Conservation (phyloP, 192 early-diverging fungal genomes). For the Allomyces arbusculus region DNA sequence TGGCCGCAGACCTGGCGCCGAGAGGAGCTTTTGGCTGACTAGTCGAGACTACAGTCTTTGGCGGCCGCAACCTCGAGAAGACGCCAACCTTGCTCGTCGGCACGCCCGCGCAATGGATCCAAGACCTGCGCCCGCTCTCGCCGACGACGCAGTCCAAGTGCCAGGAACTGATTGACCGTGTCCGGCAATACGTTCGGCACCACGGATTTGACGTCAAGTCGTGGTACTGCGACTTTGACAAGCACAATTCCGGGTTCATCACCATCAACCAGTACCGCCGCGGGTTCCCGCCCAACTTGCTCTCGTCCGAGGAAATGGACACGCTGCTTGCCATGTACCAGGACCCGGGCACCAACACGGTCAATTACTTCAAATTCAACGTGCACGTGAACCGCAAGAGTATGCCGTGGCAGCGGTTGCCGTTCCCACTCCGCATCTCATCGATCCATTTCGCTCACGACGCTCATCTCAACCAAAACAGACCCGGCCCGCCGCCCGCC, state of each 20-base stretch:
- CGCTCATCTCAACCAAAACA: no score
- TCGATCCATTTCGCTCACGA: no score
- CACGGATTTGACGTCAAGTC: constrained; percentile 31
- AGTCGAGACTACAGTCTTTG: constrained; percentile 10
- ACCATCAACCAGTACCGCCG: constrained; percentile 32
- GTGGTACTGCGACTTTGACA: constrained; percentile 40
- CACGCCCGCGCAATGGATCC: neutral
- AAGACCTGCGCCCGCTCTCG: constrained; percentile 5
- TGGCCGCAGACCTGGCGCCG: no score
- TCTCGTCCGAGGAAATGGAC: constrained; percentile 24
- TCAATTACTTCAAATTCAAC: constrained; percentile 41
- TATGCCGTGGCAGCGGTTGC: neutral
- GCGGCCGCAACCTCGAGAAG: constrained; percentile 15
- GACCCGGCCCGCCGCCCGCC: no score
- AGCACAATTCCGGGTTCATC: constrained; percentile 29
- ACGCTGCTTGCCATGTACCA: constrained; percentile 19
- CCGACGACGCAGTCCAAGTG: constrained; percentile 13
- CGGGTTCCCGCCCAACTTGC: constrained; percentile 23
- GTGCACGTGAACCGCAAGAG: constrained; percentile 32
- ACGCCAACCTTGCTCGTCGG: constrained; percentile 19
- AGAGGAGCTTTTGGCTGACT: no score
- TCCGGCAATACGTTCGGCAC: constrained; percentile 24
- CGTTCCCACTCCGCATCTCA: no score
- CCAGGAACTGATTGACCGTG: constrained; percentile 16
- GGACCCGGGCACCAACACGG: constrained; percentile 14